Evolutionary conservation across 768 basidiomycete genomes (phyloP).

Genomic region (Mycena venus): DNA sequence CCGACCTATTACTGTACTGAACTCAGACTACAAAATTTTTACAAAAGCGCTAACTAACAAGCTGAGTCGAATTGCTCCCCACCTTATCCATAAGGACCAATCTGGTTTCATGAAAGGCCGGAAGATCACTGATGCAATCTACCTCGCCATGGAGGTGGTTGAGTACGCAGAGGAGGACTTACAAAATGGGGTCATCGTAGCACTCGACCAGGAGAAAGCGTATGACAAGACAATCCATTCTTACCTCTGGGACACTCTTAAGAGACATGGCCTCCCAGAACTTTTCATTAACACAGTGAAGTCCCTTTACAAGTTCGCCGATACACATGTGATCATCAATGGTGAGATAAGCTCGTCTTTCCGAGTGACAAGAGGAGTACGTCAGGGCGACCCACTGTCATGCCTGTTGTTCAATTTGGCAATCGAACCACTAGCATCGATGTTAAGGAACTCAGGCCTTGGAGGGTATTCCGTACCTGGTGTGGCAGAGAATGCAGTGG

Average conservation of each 20-base stretch:
- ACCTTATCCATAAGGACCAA: slow-evolving; percentile 31
- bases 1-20: slow-evolving; percentile 32
- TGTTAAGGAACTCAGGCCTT: no score
- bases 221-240: no score
- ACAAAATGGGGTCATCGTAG: slow-evolving; percentile 19
- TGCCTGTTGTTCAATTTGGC: slow-evolving; percentile 40
- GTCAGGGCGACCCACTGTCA: slow-evolving; percentile 47
- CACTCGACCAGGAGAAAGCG: neutral
- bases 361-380: slow-evolving; percentile 36
- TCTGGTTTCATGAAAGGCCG: slow-evolving; percentile 38
- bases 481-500: no score
- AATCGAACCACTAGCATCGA: no score
- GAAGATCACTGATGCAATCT: slow-evolving; percentile 34
- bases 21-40: slow-evolving; percentile 25
- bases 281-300: slow-evolving; percentile 27
- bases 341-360: slow-evolving; percentile 34
- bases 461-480: no score
- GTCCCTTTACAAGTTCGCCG: slow-evolving; percentile 14
- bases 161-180: slow-evolving; percentile 12
- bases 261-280: neutral
- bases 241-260: neutral
- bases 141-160: slow-evolving; percentile 30
- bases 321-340: slow-evolving; percentile 40
- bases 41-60: slow-evolving; percentile 18
- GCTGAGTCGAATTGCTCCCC: neutral